phyloP scores from a whole-genome alignment of 1,284 basidiomycete genomes.

The Macrocystidia cucumis region DNA sequence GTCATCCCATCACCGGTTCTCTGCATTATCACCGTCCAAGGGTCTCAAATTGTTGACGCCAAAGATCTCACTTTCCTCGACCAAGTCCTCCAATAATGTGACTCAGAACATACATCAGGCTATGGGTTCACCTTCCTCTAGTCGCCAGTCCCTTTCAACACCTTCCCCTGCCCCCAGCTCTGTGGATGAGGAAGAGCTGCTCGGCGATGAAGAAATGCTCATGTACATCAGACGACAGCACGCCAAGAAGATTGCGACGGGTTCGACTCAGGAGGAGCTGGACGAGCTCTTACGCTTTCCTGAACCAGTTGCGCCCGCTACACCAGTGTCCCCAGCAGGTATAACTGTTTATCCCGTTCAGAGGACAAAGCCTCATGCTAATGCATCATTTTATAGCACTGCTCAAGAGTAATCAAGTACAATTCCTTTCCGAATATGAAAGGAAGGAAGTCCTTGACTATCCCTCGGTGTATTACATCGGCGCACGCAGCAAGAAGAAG shows the following conservation, averaged over 20 bases:
- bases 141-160: constrained; percentile 69
- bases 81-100: constrained; percentile 45
- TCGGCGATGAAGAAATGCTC: constrained; percentile 96
- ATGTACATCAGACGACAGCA: constrained; percentile 90
- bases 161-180: constrained; percentile 71
- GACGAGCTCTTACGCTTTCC: constrained; percentile 91
- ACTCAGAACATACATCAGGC: constrained; percentile 45
- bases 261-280: constrained; percentile 80
- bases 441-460: constrained; percentile 89
- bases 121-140: constrained; percentile 60
- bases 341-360: constrained; percentile 6
- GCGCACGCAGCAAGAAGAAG: constrained; percentile 78
- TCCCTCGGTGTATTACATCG: constrained; percentile 80
- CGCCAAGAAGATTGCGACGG: constrained; percentile 79
- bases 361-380: constrained; percentile 10
- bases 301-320: constrained; percentile 72
- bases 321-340: constrained; percentile 70
- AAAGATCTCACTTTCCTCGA: constrained; percentile 56
- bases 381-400: constrained; percentile 39
- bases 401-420: constrained; percentile 51
- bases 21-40: constrained; percentile 75
- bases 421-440: constrained; percentile 80
- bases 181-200: constrained; percentile 84
- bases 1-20: constrained; percentile 54
- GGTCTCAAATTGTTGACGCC: constrained; percentile 72